These are phyloP conservation scores for Xylaria acuta DNA, from an alignment of 495 filamentous ascomycete species.

Conservation along the genomic window DNA sequence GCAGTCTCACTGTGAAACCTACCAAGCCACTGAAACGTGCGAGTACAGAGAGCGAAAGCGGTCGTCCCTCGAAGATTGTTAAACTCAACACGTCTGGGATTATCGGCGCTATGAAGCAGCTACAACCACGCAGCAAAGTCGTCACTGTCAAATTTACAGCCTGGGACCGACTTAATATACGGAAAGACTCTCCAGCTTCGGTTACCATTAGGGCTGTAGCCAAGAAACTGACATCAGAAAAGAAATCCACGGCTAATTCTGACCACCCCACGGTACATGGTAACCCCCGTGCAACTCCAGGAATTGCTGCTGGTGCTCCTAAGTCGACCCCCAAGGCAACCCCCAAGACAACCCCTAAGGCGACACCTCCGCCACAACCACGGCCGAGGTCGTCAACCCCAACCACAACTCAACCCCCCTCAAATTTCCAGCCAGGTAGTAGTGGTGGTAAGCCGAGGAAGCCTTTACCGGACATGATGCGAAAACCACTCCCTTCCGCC, in stretches of 20 bases:
- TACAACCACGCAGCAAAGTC: constrained; percentile 23
- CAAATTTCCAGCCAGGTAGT: constrained; percentile 1
- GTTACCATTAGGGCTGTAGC: constrained; percentile 15
- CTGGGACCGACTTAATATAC: constrained; percentile 35
- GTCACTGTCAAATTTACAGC: constrained; percentile 35
- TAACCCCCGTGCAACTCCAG: constrained; percentile 10
- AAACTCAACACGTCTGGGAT: constrained; percentile 40
- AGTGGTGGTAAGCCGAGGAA: constrained; percentile 37
- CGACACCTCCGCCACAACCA: constrained; percentile 23
- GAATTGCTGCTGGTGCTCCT: background rate
- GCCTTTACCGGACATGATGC: constrained; percentile 41
- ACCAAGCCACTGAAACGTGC: constrained; percentile 34
- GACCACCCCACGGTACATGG: background rate
- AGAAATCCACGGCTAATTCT: constrained; percentile 11
- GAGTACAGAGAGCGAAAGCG: constrained; percentile 35
- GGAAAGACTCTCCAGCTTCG: constrained; percentile 23
- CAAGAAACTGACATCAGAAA: constrained; percentile 20
- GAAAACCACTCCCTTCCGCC: constrained; percentile 49
- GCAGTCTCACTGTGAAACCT: constrained; percentile 27
- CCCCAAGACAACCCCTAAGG: constrained; percentile 3
- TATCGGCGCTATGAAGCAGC: constrained; percentile 27
- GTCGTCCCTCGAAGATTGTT: constrained; percentile 48
- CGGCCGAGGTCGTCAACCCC: constrained; percentile 29
- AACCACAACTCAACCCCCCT: constrained; percentile 15
- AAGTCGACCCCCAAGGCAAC: background rate